Conservation (phyloP, 306 rosid genomes). For the Acacia acuminata region DNA sequence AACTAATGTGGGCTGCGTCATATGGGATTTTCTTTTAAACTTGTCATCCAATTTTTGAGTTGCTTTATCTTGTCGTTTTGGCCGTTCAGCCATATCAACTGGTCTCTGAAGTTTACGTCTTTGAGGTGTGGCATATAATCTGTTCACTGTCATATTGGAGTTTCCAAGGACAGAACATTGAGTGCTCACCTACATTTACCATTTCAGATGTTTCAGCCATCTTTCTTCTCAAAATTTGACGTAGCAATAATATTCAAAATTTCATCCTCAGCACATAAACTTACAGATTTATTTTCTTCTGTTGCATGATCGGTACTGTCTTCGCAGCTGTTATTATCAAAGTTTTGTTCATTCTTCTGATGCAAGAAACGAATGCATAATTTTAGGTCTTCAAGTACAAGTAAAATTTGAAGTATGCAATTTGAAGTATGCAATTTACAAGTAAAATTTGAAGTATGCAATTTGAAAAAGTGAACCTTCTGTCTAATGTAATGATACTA, state of each 20-base stretch:
- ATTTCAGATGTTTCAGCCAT: not conserved
- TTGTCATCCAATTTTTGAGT: not conserved
- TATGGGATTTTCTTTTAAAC: not conserved
- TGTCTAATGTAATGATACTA: not conserved
- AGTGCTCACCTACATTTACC: conserved; percentile 4
- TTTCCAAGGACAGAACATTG: not conserved
- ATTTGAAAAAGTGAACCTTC: not conserved
- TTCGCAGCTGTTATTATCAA: conserved; percentile 36
- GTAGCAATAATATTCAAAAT: not conserved
- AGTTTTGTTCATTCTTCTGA: conserved; percentile 47
- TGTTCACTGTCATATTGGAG: not conserved
- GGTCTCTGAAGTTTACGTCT: conserved; percentile 2
- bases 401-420: not conserved
- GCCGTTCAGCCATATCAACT: not conserved
- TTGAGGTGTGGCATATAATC: not conserved
- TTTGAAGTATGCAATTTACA: too few species aligned
- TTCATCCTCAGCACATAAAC: not conserved
- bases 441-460: too few species aligned
- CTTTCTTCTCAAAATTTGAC: not conserved
- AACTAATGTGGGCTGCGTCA: not conserved
- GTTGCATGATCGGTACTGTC: conserved; percentile 34
- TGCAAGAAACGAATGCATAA: not conserved
- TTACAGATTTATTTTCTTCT: conserved; percentile 42
- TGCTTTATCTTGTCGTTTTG: conserved; percentile 2
- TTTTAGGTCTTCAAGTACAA: conserved; percentile 3